phyloP scores from a whole-genome alignment of 208 protist genomes.

The Leptomonas pyrrhocoris region DNA sequence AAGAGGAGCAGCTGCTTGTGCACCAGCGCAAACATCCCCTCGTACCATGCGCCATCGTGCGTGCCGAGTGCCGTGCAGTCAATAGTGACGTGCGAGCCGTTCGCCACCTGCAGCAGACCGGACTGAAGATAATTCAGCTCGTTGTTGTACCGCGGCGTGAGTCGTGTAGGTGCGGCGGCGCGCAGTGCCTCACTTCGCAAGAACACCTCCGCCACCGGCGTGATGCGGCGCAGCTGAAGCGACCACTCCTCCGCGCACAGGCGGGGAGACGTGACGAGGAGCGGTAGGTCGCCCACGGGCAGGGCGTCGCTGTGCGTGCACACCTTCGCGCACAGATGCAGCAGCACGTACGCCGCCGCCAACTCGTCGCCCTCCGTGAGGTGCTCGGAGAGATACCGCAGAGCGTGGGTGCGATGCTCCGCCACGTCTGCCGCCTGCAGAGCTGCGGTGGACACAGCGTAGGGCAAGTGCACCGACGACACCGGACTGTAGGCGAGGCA shows the following conservation, averaged over 20 bases:
- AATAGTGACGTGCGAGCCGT: constrained; percentile 83
- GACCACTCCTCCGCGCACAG: constrained; percentile 50
- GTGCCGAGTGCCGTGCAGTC: constrained; percentile 47
- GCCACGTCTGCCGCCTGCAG: constrained; percentile 1
- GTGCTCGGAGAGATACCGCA: constrained; percentile 31
- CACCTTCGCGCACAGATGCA: constrained; percentile 72
- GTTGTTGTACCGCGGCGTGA: constrained; percentile 54
- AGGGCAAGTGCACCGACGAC: constrained; percentile 8
- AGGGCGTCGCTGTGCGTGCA: constrained; percentile 45
- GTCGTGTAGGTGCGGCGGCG: neutral
- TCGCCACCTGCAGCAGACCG: constrained; percentile 76
- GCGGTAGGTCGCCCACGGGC: constrained; percentile 81
- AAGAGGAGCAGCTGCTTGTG: constrained; percentile 71
- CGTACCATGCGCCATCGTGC: constrained; percentile 33
- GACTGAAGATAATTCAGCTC: constrained; percentile 62
- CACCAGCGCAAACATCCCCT: constrained; percentile 59
- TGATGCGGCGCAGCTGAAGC: constrained; percentile 38
- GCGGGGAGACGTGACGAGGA: constrained; percentile 43
- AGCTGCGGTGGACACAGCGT: neutral
- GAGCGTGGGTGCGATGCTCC: neutral
- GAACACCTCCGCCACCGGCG: constrained; percentile 61
- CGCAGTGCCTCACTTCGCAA: constrained; percentile 33
- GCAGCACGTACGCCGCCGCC: constrained; percentile 68
- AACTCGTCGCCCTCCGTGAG: constrained; percentile 67
- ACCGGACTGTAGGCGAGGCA: constrained; percentile 31